Evolutionary conservation across 305 asterid genomes (phyloP).

Genomic region (Caryopteris hybrid): DNA sequence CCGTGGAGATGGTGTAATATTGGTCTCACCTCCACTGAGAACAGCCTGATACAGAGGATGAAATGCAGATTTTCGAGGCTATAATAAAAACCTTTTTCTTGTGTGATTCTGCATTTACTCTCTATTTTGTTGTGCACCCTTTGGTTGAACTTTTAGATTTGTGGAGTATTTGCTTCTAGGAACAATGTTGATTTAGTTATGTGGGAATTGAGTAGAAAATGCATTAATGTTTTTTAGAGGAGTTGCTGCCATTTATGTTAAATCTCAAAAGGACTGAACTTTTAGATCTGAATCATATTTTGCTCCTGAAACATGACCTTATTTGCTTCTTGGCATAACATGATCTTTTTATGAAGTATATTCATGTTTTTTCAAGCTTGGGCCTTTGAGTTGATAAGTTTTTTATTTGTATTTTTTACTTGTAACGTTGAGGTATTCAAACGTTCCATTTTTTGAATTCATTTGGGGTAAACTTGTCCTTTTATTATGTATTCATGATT

Average conservation of each 20-base stretch:
- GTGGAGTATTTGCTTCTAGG: slow-evolving; percentile 16
- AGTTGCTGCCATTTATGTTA: neutral
- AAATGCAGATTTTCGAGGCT: slow-evolving; percentile 8
- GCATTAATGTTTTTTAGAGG: neutral
- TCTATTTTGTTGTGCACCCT: neutral
- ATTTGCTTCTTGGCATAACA: too few relatives aligned
- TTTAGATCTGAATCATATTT: too few relatives aligned
- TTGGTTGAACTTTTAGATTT: slow-evolving; percentile 13
- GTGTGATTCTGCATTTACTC: slow-evolving; percentile 11
- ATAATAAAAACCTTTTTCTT: neutral
- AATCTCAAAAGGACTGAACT: too few relatives aligned
- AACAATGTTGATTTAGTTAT: neutral
- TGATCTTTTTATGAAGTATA: too few relatives aligned
- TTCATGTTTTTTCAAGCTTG: too few relatives aligned
- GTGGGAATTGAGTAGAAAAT: neutral
- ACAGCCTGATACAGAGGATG: slow-evolving; percentile 51
- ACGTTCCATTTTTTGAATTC: too few relatives aligned
- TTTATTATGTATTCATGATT: too few relatives aligned
- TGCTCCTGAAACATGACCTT: too few relatives aligned
- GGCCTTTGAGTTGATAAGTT: too few relatives aligned
- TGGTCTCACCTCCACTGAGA: slow-evolving; percentile 92
- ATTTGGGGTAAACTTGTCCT: too few relatives aligned
- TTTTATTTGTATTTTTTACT: too few relatives aligned
- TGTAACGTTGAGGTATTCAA: too few relatives aligned
- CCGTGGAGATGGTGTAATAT: slow-evolving; percentile 92